A percentile compares a stretch with the other conserved stretches of the same genome.
phyloP scores from a whole-genome alignment of 2,329 filamentous ascomycete genomes.

The Alternaria triticina region DNA sequence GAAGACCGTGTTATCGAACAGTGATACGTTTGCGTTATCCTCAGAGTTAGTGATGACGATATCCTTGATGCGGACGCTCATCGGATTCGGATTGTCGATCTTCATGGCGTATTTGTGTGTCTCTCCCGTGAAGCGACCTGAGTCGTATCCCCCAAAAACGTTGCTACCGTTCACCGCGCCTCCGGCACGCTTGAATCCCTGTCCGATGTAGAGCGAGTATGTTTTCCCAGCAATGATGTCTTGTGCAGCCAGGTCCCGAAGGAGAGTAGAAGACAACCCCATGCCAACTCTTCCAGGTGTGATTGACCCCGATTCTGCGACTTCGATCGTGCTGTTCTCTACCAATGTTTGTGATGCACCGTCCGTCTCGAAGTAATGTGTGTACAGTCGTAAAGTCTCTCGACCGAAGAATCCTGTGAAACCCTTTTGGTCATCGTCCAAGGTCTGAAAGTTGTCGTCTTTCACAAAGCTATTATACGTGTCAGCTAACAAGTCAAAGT shows the following conservation, averaged over 20 bases:
- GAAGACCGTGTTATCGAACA: conserved; percentile 42
- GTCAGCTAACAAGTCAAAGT: conserved; percentile 15
- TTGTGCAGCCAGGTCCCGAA: conserved; percentile 44
- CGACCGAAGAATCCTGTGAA: conserved; percentile 40
- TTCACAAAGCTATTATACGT: conserved; percentile 28
- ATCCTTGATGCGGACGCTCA: conserved; percentile 50
- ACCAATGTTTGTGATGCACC: conserved; percentile 46
- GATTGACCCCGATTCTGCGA: conserved; percentile 41
- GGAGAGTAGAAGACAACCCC: conserved; percentile 49
- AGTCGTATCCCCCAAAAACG: conserved; percentile 54
- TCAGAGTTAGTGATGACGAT: conserved; percentile 45
- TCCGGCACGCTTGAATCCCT: conserved; percentile 50
- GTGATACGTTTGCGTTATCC: conserved; percentile 40
- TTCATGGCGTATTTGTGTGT: conserved; percentile 45
- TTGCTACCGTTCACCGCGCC: conserved; percentile 52
- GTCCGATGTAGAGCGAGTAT: conserved; percentile 53
- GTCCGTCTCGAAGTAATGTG: conserved; percentile 50
- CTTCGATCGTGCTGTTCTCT: conserved; percentile 43
- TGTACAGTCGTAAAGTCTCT: conserved; percentile 48
- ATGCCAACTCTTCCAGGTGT: conserved; percentile 49
- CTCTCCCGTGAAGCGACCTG: conserved; percentile 49
- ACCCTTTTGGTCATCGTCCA: conserved; percentile 30
- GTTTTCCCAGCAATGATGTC: conserved; percentile 49
- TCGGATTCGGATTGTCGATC: conserved; percentile 37
- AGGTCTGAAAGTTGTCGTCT: conserved; percentile 28